These are phyloP conservation scores for Colletotrichum liaoningense DNA, from an alignment of 2,329 filamentous ascomycete genomes.

Conservation along the genomic window DNA sequence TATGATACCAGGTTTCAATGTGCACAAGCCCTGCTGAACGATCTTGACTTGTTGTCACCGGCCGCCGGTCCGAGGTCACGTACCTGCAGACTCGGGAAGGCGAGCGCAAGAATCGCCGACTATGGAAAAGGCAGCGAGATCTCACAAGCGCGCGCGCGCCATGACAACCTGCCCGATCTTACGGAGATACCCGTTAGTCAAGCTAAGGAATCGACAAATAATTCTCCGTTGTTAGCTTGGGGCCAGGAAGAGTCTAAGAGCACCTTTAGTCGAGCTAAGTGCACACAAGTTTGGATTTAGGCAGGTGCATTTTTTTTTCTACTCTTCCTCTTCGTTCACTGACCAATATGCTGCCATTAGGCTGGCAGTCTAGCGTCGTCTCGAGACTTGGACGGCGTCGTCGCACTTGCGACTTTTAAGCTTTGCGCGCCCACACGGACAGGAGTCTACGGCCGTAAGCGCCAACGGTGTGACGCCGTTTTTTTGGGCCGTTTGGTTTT, in stretches of 20 bases:
- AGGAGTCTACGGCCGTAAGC: neutral
- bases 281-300: too few relatives aligned
- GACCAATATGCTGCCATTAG: neutral
- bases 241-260: too few relatives aligned
- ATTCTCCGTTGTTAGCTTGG: too few relatives aligned
- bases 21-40: neutral
- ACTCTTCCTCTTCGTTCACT: too few relatives aligned
- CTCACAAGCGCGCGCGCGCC: neutral
- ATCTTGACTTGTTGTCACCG: neutral
- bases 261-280: too few relatives aligned
- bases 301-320: too few relatives aligned
- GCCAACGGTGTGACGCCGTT: neutral
- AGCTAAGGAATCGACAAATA: too few relatives aligned
- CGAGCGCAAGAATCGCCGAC: neutral
- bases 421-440: neutral
- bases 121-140: neutral
- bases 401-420: neutral
- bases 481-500: neutral
- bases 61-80: neutral
- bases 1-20: slow-evolving; percentile 27
- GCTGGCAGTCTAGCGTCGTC: neutral
- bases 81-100: neutral
- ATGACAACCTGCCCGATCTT: neutral
- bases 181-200: neutral
- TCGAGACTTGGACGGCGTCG: neutral